Evolutionary conservation across 2,329 filamentous ascomycete species (phyloP).

Genomic region (Cladophialophora immunda): DNA sequence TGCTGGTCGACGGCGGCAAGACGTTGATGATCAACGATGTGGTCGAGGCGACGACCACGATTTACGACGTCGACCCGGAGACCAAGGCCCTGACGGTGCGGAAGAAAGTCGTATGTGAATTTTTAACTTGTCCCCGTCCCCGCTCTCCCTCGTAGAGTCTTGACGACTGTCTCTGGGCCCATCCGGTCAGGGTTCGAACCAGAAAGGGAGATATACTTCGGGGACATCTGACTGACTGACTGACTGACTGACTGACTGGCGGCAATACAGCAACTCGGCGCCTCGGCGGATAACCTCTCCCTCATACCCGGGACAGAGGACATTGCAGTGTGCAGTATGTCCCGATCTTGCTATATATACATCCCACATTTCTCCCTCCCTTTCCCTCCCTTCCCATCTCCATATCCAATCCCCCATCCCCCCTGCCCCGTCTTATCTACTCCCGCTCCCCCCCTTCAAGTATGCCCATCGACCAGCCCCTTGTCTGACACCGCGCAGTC

Average conservation of each 20-base stretch:
- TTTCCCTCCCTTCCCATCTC: background rate
- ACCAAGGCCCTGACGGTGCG: slow-evolving; percentile 27
- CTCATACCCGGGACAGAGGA: slow-evolving; percentile 32
- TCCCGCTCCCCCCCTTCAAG: background rate
- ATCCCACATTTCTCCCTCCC: background rate
- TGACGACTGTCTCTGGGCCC: too few species aligned
- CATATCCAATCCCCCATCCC: background rate
- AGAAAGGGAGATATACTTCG: too few species aligned
- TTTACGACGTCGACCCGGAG: slow-evolving; percentile 32
- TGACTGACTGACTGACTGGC: background rate
- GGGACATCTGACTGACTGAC: too few species aligned
- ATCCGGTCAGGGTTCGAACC: too few species aligned
- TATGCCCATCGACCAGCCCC: too few species aligned
- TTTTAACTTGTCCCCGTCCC: too few species aligned
- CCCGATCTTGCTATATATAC: background rate
- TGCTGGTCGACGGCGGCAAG: slow-evolving; percentile 33
- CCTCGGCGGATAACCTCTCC: slow-evolving; percentile 33
- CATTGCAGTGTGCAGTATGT: slow-evolving; percentile 32
- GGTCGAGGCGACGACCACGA: slow-evolving; percentile 29
- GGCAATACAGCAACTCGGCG: slow-evolving; percentile 25
- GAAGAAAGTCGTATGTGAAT: slow-evolving; percentile 29
- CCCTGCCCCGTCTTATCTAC: background rate
- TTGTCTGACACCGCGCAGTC: background rate
- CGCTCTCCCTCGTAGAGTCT: too few species aligned
- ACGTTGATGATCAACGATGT: slow-evolving; percentile 33